phyloP scores from a whole-genome alignment of 805 yeast species.

The Ogataea neopini region DNA sequence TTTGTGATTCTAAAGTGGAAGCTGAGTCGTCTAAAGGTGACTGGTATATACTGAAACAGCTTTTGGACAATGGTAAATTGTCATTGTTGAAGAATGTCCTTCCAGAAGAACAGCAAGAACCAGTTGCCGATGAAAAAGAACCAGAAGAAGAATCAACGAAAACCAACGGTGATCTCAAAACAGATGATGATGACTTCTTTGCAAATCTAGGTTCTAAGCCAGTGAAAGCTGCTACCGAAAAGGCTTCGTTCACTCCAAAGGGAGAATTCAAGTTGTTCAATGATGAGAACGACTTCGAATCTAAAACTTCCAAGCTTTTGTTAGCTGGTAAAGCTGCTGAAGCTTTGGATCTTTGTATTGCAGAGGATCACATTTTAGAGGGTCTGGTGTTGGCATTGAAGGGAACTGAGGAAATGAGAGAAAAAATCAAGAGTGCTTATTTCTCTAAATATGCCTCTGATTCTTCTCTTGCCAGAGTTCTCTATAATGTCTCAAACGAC shows the following conservation, averaged over 20 bases:
- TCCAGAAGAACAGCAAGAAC: slow-evolving; percentile 7
- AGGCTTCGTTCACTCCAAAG: slow-evolving; percentile 43
- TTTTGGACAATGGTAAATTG: slow-evolving; percentile 51
- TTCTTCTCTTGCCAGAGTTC: slow-evolving; percentile 67
- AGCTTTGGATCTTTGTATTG: slow-evolving; percentile 70
- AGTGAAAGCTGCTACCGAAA: slow-evolving; percentile 12
- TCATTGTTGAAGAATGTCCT: slow-evolving; percentile 45
- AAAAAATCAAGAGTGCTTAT: slow-evolving; percentile 70
- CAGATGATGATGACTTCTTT: slow-evolving; percentile 47
- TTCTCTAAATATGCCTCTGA: slow-evolving; percentile 55
- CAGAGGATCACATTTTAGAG: slow-evolving; percentile 65
- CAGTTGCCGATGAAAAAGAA: neutral
- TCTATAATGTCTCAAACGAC: slow-evolving; percentile 61
- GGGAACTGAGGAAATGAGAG: slow-evolving; percentile 60
- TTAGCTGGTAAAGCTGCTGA: slow-evolving; percentile 61
- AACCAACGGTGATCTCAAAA: slow-evolving; percentile 23
- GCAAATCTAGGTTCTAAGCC: slow-evolving; percentile 30
- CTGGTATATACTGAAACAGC: slow-evolving; percentile 61
- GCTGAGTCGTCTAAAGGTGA: slow-evolving; percentile 43
- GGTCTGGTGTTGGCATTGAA: slow-evolving; percentile 80
- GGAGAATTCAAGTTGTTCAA: slow-evolving; percentile 51
- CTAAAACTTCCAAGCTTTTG: slow-evolving; percentile 52
- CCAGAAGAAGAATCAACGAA: slow-evolving; percentile 17
- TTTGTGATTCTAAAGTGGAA: slow-evolving; percentile 56
- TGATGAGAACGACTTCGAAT: slow-evolving; percentile 38